Evolutionary conservation across 345 rosid genomes (phyloP).

Genomic region (Cardamine occulta): DNA sequence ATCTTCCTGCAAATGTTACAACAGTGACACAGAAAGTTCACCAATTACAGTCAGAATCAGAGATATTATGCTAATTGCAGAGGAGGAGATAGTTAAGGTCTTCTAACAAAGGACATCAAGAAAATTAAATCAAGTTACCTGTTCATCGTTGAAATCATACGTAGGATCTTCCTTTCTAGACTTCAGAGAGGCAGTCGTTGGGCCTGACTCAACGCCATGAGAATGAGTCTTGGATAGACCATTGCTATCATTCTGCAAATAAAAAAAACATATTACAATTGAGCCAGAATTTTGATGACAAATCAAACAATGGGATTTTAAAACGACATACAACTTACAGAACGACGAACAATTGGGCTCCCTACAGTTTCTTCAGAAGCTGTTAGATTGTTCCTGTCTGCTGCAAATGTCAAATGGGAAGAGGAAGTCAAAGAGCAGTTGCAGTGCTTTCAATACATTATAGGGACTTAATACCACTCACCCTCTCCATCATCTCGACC

Average conservation of each 20-base stretch:
- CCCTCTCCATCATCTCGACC: slow-evolving; percentile 51
- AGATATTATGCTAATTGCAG: slow-evolving; percentile 22
- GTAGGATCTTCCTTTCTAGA: slow-evolving; percentile 47
- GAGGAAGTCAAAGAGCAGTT: slow-evolving; percentile 31
- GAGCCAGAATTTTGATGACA: slow-evolving; percentile 48
- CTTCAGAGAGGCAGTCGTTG: slow-evolving; percentile 42
- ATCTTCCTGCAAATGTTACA: slow-evolving; percentile 78
- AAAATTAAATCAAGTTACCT: slow-evolving; percentile 47
- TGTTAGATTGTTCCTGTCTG: slow-evolving; percentile 42
- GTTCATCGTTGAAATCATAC: slow-evolving; percentile 79
- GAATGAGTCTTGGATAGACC: slow-evolving; percentile 54
- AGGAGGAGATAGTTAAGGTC: slow-evolving; percentile 17
- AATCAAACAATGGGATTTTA: slow-evolving; percentile 53
- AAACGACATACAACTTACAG: slow-evolving; percentile 99
- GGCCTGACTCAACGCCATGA: slow-evolving; percentile 42
- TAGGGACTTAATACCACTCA: slow-evolving; percentile 40
- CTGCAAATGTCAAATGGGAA: slow-evolving; percentile 48
- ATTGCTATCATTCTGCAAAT: slow-evolving; percentile 63
- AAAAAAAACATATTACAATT: slow-evolving; percentile 56
- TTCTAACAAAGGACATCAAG: slow-evolving; percentile 14
- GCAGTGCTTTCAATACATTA: slow-evolving; percentile 27
- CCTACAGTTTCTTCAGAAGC: slow-evolving; percentile 49
- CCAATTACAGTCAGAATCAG: slow-evolving; percentile 27
- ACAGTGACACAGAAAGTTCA: slow-evolving; percentile 30
- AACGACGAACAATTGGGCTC: slow-evolving; percentile 78